Base-by-base conservation (phyloP, 768 basidiomycete genomes). In the Psilocybe sp. region DNA sequence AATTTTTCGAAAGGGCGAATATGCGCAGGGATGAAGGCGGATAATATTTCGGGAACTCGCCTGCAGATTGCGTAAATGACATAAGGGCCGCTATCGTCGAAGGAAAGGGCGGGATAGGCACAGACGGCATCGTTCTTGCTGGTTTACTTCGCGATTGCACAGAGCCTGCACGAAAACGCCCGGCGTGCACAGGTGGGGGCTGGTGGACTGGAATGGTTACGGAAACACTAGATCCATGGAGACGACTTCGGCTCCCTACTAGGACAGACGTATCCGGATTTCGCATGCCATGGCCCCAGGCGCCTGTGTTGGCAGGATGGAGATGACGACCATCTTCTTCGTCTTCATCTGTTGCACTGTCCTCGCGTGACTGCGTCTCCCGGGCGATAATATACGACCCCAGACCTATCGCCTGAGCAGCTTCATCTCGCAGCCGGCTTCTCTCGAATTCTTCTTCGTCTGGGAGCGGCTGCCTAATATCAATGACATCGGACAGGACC, bases 351-450 rank as follows among this genome's bases (percentile, higher is more conserved):
- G 71, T 69, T 14, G 63, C 53, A 46, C 62, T 66, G 31, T 69
- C 67, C 5, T 69, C 63, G 37, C 63, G 60, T 10, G 69, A 70
- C 53, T 63, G 66, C 4, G 67, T 55, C 32, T 70, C 68, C 19
- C 68, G 63, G 19, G 77, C 73, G n/a, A 76, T 60, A 39, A 81
- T 70, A 32, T 75, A 76, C 9, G 80, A 77, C 48, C 73, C 77
- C 31, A 90, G 71, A 5, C 89, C 89, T 41, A 92, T 82, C 11
- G 85, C 80, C 59, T 88, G 83, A 0, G 89, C 89, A 14, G 89
- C 89, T 35, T 79, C 82, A 47, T 86, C 84, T 31, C 87, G 73
- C 31, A 92, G 68, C n/a, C 87, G 79, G 54, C 86, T 80, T 9
- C 89, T 79, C 58, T 91, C 89, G 60, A 85, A 83, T 42, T 79